Base-by-base conservation (phyloP, 2,329 filamentous ascomycete genomes). In the Penicillium polonicum region DNA sequence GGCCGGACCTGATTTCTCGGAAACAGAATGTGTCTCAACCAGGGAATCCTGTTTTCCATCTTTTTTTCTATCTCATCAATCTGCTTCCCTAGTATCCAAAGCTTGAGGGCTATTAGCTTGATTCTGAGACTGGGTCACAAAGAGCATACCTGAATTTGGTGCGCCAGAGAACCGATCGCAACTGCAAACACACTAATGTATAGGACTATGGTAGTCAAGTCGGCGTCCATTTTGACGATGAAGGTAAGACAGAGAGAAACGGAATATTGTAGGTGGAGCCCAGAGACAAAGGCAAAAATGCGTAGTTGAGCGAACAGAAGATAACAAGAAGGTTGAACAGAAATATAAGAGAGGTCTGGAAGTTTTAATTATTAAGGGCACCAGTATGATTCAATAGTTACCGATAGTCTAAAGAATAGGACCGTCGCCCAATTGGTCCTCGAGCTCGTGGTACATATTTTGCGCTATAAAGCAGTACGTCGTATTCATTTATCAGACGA, bases 1-100 rank as follows among this genome's bases (percentile, higher is more conserved):
- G 31, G 2, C 31, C 31, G 0, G 13, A 35, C 5, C 5, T 35
- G 31, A 13, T 35, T 35, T 35, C 31, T 35, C 5, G 13, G 31
- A 15, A 35, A 35, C 13, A 35, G 13, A 35, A 35, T 35, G 5
- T 35, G 13, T 35, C 13, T 7, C 31, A 15, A 35, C 7, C 5
- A 15, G 13, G 31, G 31, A 0, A 35, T 35, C 31, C 5, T 15
- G 31, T 7, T 35, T 15, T 35, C 31, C 13, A 4, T 78, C n/a
- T 21, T 33, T 3, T 46, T 46, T 21, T 46, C 43, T 7, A 31
- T 31, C 43, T 21, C 9, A 21, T 46, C 0, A 21, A 33, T 21
- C 27, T 8, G 27, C 44, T 9, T 46, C 44, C n/a, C 13, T 12
- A 33, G 10, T 33, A 33, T 5, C n/a, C 27, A 46, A 46, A 46